Conservation (phyloP, 768 basidiomycete genomes). For the Trichaptum fuscoviolaceum region DNA sequence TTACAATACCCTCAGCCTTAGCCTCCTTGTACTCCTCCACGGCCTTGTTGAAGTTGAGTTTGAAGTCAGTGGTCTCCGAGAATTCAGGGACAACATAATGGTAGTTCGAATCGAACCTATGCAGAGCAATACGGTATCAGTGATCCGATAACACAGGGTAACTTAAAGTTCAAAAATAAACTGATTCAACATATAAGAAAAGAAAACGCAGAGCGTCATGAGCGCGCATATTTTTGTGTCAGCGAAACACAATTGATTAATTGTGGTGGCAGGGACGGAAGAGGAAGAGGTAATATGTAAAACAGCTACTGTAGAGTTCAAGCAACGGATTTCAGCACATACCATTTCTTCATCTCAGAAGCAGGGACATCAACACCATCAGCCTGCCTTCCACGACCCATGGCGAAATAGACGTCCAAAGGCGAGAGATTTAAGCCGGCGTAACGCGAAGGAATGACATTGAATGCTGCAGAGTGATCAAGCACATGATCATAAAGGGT, state of each 20-base stretch:
- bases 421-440: conserved; percentile 76
- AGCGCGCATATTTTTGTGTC: neutral
- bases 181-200: neutral
- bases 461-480: conserved; percentile 94
- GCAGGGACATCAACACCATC: conserved; percentile 94
- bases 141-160: neutral
- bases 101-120: conserved; percentile 97
- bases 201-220: neutral
- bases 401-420: conserved; percentile 96
- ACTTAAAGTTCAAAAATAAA: neutral
- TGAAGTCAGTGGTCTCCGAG: conserved; percentile 86
- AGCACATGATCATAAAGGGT: conserved; percentile 98
- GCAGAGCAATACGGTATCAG: conserved; percentile 3
- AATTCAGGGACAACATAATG: conserved; percentile 98
- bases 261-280: neutral
- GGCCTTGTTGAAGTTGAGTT: conserved; percentile 93
- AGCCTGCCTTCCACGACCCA: conserved; percentile 97
- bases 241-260: neutral
- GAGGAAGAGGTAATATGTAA: neutral
- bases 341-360: conserved; percentile 99
- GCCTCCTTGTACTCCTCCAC: conserved; percentile 94
- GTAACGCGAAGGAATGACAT: conserved; percentile 95
- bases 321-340: conserved; percentile 23
- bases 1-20: conserved; percentile 78
- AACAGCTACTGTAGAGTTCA: neutral